Conservation (phyloP, 1,139 yeast genomes). For the Yamadazyma conglobata region DNA sequence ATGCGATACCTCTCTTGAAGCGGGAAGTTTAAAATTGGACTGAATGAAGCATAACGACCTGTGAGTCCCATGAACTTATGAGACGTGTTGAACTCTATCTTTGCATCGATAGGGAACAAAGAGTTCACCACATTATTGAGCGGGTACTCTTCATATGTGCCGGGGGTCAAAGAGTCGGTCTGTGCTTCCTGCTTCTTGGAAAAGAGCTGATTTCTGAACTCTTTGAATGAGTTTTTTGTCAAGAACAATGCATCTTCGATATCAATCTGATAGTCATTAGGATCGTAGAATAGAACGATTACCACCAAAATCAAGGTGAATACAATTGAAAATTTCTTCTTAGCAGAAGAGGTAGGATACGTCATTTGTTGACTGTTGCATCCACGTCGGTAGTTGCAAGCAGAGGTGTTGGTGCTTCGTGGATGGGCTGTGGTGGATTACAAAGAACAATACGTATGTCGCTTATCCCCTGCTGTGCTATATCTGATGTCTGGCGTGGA, state of each 20-base stretch:
- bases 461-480: too few species aligned
- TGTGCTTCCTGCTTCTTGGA: background rate
- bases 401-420: too few species aligned
- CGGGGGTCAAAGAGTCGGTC: background rate
- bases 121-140: slow-evolving; percentile 36
- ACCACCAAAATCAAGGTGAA: background rate
- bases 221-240: slow-evolving; percentile 25
- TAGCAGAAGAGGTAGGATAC: too few species aligned
- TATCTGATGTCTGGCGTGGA: too few species aligned
- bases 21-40: slow-evolving; percentile 29
- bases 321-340: too few species aligned
- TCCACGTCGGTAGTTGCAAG: too few species aligned
- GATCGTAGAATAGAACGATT: slow-evolving; percentile 1
- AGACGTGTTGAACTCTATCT: slow-evolving; percentile 29
- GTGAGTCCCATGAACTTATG: slow-evolving; percentile 18
- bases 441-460: too few species aligned
- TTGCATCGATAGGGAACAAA: slow-evolving; percentile 42
- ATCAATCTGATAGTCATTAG: slow-evolving; percentile 11
- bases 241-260: slow-evolving; percentile 26
- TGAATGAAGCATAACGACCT: slow-evolving; percentile 44
- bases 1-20: slow-evolving; percentile 24
- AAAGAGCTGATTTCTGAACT: slow-evolving; percentile 20
- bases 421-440: too few species aligned
- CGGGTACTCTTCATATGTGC: slow-evolving; percentile 36
- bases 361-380: too few species aligned